Conservation (phyloP, 2,329 filamentous ascomycete genomes). For the Graphilbum ipis-grandicollis region DNA sequence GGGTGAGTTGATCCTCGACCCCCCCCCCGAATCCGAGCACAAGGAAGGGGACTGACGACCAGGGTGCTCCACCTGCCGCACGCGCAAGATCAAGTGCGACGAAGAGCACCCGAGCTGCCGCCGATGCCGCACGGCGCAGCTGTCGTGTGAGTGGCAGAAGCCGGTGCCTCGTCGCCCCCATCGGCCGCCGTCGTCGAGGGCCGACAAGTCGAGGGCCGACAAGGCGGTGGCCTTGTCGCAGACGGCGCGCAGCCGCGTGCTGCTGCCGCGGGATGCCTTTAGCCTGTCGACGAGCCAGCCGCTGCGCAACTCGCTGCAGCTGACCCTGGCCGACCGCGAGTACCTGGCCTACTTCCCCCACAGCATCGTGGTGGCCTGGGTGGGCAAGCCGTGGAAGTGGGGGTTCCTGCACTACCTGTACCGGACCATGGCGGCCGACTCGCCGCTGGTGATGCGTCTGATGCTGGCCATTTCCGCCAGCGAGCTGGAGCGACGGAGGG, state of each 20-base stretch:
- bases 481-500: background rate
- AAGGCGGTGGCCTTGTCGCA: too few relatives aligned
- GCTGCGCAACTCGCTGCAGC: background rate
- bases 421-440: background rate
- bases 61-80: background rate
- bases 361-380: background rate
- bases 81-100: slow-evolving; percentile 1
- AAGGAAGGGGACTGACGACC: too few relatives aligned
- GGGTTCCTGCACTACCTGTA: background rate
- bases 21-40: too few relatives aligned
- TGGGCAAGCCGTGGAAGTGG: background rate
- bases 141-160: background rate
- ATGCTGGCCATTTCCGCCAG: background rate
- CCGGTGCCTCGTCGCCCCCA: background rate
- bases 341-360: background rate
- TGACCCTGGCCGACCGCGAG: background rate
- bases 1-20: background rate
- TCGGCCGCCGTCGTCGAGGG: too few relatives aligned
- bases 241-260: background rate
- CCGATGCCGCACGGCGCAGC: background rate
- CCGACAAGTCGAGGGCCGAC: too few relatives aligned
- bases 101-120: background rate
- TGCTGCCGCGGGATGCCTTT: background rate
- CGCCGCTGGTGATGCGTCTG: background rate
- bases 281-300: background rate